Evolutionary conservation across 2,329 filamentous ascomycete species (phyloP).

Genomic region (Aspergillus oerlinghausenensis): DNA sequence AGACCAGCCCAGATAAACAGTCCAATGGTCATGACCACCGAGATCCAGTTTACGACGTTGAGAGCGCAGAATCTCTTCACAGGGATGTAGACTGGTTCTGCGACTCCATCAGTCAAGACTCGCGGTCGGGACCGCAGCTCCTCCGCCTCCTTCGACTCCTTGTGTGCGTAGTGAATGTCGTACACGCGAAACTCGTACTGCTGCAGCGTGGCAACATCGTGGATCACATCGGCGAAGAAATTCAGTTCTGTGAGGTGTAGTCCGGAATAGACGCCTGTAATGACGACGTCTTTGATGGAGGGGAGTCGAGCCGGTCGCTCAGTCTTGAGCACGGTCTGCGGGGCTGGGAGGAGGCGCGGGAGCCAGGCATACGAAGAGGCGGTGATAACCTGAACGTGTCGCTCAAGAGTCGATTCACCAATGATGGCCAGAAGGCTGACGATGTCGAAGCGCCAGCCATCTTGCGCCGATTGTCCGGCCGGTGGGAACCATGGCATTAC

Average conservation of each 20-base stretch:
- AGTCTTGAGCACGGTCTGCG: slow-evolving; percentile 56
- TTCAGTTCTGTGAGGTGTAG: slow-evolving; percentile 53
- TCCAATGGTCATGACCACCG: slow-evolving; percentile 34
- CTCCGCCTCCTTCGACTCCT: background rate
- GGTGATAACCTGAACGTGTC: slow-evolving; percentile 56
- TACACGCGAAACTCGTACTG: slow-evolving; percentile 9
- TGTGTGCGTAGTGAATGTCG: slow-evolving; percentile 1
- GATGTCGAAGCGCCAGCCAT: slow-evolving; percentile 54
- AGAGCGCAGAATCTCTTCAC: slow-evolving; percentile 48
- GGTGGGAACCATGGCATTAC: background rate
- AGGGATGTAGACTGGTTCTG: slow-evolving; percentile 3
- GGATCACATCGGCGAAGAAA: slow-evolving; percentile 60
- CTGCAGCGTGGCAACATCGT: slow-evolving; percentile 31
- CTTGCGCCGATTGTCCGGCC: background rate
- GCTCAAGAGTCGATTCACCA: slow-evolving; percentile 55
- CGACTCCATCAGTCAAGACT: background rate
- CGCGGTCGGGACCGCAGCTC: background rate
- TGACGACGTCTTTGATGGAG: slow-evolving; percentile 47
- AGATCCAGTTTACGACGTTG: slow-evolving; percentile 51
- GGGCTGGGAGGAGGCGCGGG: slow-evolving; percentile 58
- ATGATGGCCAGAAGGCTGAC: slow-evolving; percentile 61
- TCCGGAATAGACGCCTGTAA: slow-evolving; percentile 56
- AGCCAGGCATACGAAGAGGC: slow-evolving; percentile 54
- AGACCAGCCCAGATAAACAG: slow-evolving; percentile 19
- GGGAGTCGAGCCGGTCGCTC: slow-evolving; percentile 54